Conservation (phyloP, 495 filamentous ascomycete species). For the Aeminium ludgeri region DNA sequence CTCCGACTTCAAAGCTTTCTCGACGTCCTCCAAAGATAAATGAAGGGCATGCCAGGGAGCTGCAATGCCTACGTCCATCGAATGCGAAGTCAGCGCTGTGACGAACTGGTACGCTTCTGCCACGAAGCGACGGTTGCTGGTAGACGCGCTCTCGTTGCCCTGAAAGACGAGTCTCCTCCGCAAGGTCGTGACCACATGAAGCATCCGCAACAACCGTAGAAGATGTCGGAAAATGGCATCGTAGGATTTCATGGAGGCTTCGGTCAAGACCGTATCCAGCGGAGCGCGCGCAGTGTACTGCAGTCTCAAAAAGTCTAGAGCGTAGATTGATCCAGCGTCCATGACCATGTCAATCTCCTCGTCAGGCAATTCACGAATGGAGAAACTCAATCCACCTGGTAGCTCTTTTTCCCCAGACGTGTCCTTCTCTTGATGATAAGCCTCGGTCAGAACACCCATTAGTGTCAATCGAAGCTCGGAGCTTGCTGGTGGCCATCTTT, state of each 20-base stretch:
- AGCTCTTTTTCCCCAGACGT: conserved; percentile 25
- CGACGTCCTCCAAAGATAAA: conserved; percentile 42
- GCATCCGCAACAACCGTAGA: conserved; percentile 61
- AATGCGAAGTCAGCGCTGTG: conserved; percentile 47
- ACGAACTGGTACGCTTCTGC: conserved; percentile 69
- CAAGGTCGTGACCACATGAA: conserved; percentile 56
- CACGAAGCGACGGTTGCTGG: conserved; percentile 40
- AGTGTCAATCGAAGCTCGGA: conserved; percentile 78
- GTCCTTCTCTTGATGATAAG: conserved; percentile 28
- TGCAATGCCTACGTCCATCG: conserved; percentile 59
- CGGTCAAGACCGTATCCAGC: conserved; percentile 56
- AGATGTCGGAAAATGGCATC: conserved; percentile 68
- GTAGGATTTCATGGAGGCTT: conserved; percentile 51
- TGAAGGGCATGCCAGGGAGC: conserved; percentile 56
- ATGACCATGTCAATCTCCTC: conserved; percentile 63
- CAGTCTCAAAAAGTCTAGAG: conserved; percentile 76
- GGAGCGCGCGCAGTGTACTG: conserved; percentile 65
- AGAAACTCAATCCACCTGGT: conserved; percentile 71
- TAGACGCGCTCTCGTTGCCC: conserved; percentile 32
- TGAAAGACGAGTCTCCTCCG: conserved; percentile 12
- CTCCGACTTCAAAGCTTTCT: conserved; percentile 23
- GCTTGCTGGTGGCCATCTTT: conserved; percentile 82
- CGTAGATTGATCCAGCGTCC: conserved; percentile 63
- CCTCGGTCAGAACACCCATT: conserved; percentile 71
- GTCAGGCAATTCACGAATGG: conserved; percentile 59